Percentiles rank a stretch among this genome's conserved stretches.
These are phyloP conservation scores for Chlorella vulgaris DNA, from an alignment of 139 green algal genomes.

Conservation along the genomic window DNA sequence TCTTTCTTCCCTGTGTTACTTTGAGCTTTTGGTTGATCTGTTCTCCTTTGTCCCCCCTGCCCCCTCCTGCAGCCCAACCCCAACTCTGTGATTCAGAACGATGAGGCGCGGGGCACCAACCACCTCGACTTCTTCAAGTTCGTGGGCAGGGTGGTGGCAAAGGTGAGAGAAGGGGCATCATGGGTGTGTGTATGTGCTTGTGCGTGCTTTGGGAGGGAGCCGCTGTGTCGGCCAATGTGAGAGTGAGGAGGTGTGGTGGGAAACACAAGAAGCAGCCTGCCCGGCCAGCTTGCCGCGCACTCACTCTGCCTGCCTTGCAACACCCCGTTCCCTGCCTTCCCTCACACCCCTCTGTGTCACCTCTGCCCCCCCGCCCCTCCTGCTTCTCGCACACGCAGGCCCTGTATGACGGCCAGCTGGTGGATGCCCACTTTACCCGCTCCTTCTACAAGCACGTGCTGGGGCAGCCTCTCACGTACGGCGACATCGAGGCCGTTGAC, in stretches of 20 bases:
- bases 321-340: too few species aligned
- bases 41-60: too few species aligned
- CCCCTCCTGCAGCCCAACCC: slow-evolving; percentile 77
- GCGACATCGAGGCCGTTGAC: slow-evolving; percentile 98
- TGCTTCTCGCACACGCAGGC: slow-evolving; percentile 58
- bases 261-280: too few species aligned
- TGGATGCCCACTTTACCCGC: slow-evolving; percentile 98
- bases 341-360: too few species aligned
- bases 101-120: slow-evolving; percentile 75
- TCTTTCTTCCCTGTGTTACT: too few species aligned
- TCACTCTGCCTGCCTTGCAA: too few species aligned
- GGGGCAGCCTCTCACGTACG: slow-evolving; percentile 83
- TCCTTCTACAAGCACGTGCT: slow-evolving; percentile 99
- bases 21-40: too few species aligned
- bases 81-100: slow-evolving; percentile 88
- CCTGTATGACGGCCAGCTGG: slow-evolving; percentile 89
- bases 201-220: too few species aligned
- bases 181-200: not conserved
- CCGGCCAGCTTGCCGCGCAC: too few species aligned
- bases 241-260: too few species aligned
- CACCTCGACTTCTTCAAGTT: slow-evolving; percentile 98
- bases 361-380: not conserved
- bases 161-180: slow-evolving; percentile 39
- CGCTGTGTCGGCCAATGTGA: too few species aligned
- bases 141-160: slow-evolving; percentile 80